Evolutionary conservation across 768 basidiomycete genomes (phyloP).

Genomic region (Suillus americanus): DNA sequence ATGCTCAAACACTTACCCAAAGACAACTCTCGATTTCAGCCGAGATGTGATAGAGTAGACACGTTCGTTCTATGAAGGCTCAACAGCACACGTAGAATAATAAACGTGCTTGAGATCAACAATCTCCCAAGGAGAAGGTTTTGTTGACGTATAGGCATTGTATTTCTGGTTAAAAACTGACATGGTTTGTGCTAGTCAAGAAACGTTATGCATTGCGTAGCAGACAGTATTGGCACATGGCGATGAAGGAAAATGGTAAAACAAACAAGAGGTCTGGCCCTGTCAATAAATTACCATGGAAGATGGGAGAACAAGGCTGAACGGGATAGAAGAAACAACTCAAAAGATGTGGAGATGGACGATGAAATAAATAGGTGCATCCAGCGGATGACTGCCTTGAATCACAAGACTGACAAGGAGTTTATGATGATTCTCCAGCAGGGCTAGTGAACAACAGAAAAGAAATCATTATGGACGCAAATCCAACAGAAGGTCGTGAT

Average conservation of each 20-base stretch:
- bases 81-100: background rate
- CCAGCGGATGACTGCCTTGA: background rate
- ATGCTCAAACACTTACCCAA: background rate
- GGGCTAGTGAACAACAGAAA: background rate
- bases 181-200: background rate
- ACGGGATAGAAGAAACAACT: constrained; percentile 1
- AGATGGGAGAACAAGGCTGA: constrained; percentile 2
- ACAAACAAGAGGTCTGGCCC: background rate
- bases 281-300: constrained; percentile 6
- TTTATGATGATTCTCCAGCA: background rate
- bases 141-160: background rate
- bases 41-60: too few relatives aligned
- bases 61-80: background rate
- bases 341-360: background rate
- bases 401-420: background rate
- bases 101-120: background rate
- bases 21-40: background rate
- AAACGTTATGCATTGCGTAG: background rate
- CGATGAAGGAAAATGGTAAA: background rate
- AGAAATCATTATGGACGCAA: background rate
- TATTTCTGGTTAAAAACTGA: background rate
- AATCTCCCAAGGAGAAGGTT: background rate
- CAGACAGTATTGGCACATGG: background rate
- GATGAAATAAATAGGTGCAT: background rate
- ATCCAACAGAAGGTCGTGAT: background rate